These are phyloP conservation scores for Cercospora canescens DNA, from an alignment of 2,329 filamentous ascomycete genomes.

Conservation along the genomic window DNA sequence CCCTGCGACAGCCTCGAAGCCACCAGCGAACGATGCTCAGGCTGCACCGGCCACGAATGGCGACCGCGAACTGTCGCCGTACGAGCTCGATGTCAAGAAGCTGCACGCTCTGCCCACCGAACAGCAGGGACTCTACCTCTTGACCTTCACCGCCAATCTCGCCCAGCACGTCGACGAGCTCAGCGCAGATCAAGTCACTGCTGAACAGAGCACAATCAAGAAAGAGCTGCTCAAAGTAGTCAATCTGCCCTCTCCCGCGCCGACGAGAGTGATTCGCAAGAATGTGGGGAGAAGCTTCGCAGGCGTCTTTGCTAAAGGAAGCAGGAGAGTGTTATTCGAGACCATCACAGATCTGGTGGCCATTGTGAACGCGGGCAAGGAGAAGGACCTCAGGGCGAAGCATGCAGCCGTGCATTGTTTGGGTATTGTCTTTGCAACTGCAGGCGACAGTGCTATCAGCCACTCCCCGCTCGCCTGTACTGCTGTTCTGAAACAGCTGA, in stretches of 20 bases:
- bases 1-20: constrained; percentile 3
- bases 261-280: constrained; percentile 85
- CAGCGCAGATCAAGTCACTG: constrained; percentile 75
- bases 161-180: constrained; percentile 76
- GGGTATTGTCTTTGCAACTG: constrained; percentile 86
- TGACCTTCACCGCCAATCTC: constrained; percentile 83
- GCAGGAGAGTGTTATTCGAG: constrained; percentile 89
- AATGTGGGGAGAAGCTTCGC: constrained; percentile 83
- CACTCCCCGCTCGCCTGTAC: constrained; percentile 74
- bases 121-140: constrained; percentile 91
- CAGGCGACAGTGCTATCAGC: constrained; percentile 88
- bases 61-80: constrained; percentile 21
- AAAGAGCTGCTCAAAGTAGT: constrained; percentile 93
- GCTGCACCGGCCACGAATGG: constrained; percentile 18
- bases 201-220: constrained; percentile 89
- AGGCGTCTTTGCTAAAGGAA: constrained; percentile 79
- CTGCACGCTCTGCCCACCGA: constrained; percentile 86
- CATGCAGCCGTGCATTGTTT: constrained; percentile 87
- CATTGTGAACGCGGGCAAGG: constrained; percentile 74
- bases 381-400: constrained; percentile 75
- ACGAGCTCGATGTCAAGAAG: constrained; percentile 81
- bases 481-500: constrained; percentile 75
- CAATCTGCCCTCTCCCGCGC: constrained; percentile 75
- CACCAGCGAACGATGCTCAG: constrained; percentile 2
- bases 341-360: constrained; percentile 84